phyloP scores from a whole-genome alignment of 2,329 filamentous ascomycete species.

The Penicillium frequentans region DNA sequence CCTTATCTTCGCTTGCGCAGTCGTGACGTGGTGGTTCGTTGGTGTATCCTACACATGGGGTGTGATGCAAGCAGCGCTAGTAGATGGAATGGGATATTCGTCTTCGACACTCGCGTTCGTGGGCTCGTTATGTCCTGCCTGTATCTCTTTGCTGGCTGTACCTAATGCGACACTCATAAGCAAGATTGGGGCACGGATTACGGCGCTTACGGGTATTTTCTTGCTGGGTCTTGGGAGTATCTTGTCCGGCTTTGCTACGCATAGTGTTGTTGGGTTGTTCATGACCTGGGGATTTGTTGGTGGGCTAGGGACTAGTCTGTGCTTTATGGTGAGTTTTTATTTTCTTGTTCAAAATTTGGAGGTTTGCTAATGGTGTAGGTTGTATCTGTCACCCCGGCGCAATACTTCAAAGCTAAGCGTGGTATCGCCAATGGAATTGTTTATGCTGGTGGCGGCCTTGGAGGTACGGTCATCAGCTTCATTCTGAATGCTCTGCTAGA shows the following conservation, averaged over 20 bases:
- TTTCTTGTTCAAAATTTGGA: background rate
- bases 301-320: slow-evolving; percentile 46
- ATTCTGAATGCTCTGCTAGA: slow-evolving; percentile 47
- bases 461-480: slow-evolving; percentile 55
- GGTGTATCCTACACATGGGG: slow-evolving; percentile 62
- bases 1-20: slow-evolving; percentile 53
- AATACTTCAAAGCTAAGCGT: slow-evolving; percentile 56
- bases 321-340: slow-evolving; percentile 38
- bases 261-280: slow-evolving; percentile 51
- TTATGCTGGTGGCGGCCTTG: slow-evolving; percentile 51
- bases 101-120: slow-evolving; percentile 60
- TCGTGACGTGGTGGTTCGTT: slow-evolving; percentile 58
- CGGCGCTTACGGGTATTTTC: slow-evolving; percentile 51
- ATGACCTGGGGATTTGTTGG: slow-evolving; percentile 49
- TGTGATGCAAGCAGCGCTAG: slow-evolving; percentile 59
- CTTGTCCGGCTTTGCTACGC: slow-evolving; percentile 48
- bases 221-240: slow-evolving; percentile 54
- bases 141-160: slow-evolving; percentile 55
- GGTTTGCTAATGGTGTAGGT: slow-evolving; percentile 24
- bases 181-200: slow-evolving; percentile 49
- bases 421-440: slow-evolving; percentile 56
- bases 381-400: slow-evolving; percentile 51
- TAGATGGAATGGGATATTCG: slow-evolving; percentile 48
- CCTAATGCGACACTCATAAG: slow-evolving; percentile 54
- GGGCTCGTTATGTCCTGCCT: slow-evolving; percentile 53